Evolutionary conservation across 345 rosid genomes (phyloP).

Genomic region (Eucalyptus globulus): DNA sequence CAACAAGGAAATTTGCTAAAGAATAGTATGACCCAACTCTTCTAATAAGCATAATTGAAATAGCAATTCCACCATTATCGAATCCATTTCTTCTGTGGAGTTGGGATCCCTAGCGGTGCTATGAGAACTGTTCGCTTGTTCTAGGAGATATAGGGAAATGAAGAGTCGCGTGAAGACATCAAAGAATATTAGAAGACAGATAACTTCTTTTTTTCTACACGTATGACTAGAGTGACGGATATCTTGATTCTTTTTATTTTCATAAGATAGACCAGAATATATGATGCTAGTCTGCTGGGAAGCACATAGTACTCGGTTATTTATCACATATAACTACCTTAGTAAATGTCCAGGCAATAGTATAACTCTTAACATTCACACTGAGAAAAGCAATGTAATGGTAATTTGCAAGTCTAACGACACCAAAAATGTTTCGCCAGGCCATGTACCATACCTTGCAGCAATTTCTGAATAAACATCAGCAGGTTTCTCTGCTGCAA

Average conservation of each 20-base stretch:
- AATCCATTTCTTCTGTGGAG: background rate
- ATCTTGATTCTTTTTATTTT: background rate
- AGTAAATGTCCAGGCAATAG: background rate
- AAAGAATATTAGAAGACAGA: background rate
- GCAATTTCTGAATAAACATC: slow-evolving; percentile 95
- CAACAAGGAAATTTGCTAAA: background rate
- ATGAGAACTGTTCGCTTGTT: background rate
- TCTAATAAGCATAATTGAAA: background rate
- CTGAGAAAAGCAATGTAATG: background rate
- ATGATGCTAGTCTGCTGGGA: background rate
- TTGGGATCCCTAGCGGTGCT: background rate
- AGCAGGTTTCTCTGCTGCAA: slow-evolving; percentile 72
- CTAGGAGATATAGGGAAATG: background rate
- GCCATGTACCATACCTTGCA: slow-evolving; percentile 35
- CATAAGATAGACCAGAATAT: background rate
- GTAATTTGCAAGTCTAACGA: background rate
- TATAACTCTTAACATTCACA: background rate
- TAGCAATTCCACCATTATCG: background rate
- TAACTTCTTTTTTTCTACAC: background rate
- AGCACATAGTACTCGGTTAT: background rate
- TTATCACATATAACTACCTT: background rate
- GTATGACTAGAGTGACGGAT: background rate
- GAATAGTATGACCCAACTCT: background rate
- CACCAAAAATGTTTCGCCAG: background rate
- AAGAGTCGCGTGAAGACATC: background rate